Conservation (phyloP, 495 filamentous ascomycete species). For the Penicillium herquei region DNA sequence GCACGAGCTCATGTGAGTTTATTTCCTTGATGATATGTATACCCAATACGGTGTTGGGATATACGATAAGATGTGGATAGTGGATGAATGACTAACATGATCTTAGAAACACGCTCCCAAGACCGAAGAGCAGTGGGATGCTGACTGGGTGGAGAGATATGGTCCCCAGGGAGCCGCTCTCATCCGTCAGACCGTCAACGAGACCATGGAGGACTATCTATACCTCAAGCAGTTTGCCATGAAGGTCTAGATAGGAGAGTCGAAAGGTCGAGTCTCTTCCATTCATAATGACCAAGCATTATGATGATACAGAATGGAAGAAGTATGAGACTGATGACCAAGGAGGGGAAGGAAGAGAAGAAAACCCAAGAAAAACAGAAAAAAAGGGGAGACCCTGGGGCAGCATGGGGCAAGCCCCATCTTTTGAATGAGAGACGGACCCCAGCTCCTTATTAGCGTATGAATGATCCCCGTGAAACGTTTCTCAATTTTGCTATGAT, state of each 20-base stretch:
- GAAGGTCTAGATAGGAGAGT: conserved; percentile 43
- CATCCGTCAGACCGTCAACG: conserved; percentile 74
- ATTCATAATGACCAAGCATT: too few species aligned
- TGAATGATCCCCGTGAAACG: neutral
- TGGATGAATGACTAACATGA: neutral
- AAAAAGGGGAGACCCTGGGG: conserved; percentile 6
- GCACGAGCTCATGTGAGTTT: conserved; percentile 69
- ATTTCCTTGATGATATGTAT: neutral
- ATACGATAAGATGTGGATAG: neutral
- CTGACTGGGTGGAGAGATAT: conserved; percentile 79
- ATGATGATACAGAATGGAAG: neutral
- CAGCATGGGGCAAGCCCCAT: neutral
- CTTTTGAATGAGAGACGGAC: neutral
- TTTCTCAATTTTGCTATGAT: neutral
- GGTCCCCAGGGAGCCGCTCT: conserved; percentile 72
- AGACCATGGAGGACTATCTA: conserved; percentile 81
- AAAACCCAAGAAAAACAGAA: conserved; percentile 4
- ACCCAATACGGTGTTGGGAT: neutral
- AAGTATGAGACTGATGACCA: neutral
- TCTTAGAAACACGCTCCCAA: conserved; percentile 55
- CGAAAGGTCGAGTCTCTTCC: too few species aligned
- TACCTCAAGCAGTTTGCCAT: conserved; percentile 89
- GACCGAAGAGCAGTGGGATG: conserved; percentile 68
- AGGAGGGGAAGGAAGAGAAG: neutral
- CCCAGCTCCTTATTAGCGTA: too few species aligned